phyloP scores from a whole-genome alignment of 2,329 filamentous ascomycete species.

The Aspergillus felis region DNA sequence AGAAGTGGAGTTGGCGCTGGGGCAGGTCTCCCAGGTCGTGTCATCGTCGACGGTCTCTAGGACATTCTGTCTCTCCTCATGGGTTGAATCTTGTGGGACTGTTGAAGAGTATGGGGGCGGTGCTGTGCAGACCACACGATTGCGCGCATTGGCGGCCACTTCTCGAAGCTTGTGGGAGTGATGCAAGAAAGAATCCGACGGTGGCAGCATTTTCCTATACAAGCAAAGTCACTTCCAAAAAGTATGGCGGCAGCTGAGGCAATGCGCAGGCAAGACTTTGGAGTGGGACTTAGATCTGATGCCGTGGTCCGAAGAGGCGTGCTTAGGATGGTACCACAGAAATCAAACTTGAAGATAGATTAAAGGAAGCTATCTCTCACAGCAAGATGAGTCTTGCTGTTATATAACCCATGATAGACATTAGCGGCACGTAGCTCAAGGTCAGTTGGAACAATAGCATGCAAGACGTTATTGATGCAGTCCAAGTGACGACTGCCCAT shows the following conservation, averaged over 20 bases:
- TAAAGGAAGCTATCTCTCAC: not conserved
- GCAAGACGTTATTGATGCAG: not conserved
- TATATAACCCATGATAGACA: not conserved
- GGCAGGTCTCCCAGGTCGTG: not conserved
- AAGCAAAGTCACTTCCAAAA: not conserved
- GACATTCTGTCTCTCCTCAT: slow-evolving; percentile 6
- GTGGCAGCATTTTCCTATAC: slow-evolving; percentile 22
- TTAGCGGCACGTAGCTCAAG: not conserved
- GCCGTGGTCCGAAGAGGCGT: not conserved
- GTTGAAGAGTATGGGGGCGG: slow-evolving; percentile 23
- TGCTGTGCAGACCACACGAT: slow-evolving; percentile 7
- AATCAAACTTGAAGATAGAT: not conserved
- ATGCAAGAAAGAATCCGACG: slow-evolving; percentile 26
- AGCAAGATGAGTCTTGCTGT: not conserved
- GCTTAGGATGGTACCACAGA: not conserved
- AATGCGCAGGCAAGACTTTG: not conserved
- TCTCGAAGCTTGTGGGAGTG: slow-evolving; percentile 26
- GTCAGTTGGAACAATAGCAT: slow-evolving; percentile 1
- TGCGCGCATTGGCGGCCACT: slow-evolving; percentile 15
- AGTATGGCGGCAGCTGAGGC: not conserved
- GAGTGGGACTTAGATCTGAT: not conserved
- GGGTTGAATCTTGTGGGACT: not conserved
- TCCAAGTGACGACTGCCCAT: not conserved
- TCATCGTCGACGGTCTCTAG: slow-evolving; percentile 17
- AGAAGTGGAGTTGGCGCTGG: slow-evolving; percentile 3